These are phyloP conservation scores for Epipyxis sp. DNA, from an alignment of 108 stramenopile species.

Conservation along the genomic window DNA sequence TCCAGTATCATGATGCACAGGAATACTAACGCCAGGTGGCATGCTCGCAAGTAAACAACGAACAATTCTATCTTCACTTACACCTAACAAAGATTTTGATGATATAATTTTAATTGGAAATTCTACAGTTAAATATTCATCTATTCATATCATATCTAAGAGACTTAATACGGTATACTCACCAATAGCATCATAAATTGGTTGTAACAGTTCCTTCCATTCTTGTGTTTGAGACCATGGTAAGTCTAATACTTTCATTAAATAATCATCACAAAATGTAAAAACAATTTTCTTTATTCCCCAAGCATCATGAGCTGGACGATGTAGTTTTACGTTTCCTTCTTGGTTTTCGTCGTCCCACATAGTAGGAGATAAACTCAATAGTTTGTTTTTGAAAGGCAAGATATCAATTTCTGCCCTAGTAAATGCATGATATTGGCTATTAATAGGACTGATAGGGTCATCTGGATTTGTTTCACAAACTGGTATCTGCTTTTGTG, in stretches of 20 bases:
- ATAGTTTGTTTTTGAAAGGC: too few relatives aligned
- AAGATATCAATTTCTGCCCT: too few relatives aligned
- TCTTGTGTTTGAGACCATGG: conserved; percentile 72
- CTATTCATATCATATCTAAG: conserved; percentile 11
- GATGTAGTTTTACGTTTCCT: conserved; percentile 73
- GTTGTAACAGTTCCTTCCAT: conserved; percentile 64
- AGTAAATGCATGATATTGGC: too few relatives aligned
- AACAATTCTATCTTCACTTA: conserved; percentile 56
- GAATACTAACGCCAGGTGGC: conserved; percentile 88
- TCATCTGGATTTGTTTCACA: too few relatives aligned
- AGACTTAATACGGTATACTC: too few relatives aligned
- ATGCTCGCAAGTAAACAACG: conserved; percentile 84
- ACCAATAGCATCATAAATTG: conserved; percentile 70
- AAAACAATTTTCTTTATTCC: conserved; percentile 91
- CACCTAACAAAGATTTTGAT: too few relatives aligned
- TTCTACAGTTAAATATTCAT: neutral
- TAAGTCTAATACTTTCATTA: conserved; percentile 73
- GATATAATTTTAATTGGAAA: too few relatives aligned
- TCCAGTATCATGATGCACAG: conserved; percentile 91
- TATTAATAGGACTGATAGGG: too few relatives aligned
- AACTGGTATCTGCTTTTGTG: neutral
- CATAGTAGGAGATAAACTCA: too few relatives aligned
- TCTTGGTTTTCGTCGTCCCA: conserved; percentile 20
- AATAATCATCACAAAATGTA: conserved; percentile 92
- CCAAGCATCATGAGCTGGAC: conserved; percentile 92